Base-by-base conservation (phyloP, 2,329 filamentous ascomycete genomes). In the Dryadomyces sulphureus region DNA sequence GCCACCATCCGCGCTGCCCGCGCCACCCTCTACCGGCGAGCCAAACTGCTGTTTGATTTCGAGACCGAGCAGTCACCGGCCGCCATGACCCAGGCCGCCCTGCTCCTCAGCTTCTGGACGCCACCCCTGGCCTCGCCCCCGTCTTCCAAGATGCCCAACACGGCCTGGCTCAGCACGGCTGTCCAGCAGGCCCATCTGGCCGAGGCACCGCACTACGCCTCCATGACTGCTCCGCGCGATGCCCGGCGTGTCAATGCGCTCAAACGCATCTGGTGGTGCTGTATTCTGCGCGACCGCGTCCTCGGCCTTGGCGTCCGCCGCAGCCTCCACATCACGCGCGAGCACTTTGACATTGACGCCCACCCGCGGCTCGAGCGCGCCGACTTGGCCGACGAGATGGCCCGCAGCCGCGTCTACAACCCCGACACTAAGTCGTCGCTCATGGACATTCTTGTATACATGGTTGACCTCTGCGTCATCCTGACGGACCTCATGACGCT, bases 221-320 rank as follows among this genome's bases (percentile, higher is more conserved):
- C 45, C 16, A n/a, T 48, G 24, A 20, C 47, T 24, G 32, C 45
- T 2, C 20, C 24, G 7, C 22, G 36, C 20, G 40, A 45, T 16
- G 14, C 21, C 36, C 64, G 46, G 61, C 63, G 49, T 57, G 51
- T 47, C 42, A 49, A 49, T 25, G 35, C 62, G 7, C 61, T 68
- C 27, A 75, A 73, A 55, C 60, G 70, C 2, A 56, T 75, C 7
- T 74, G 70, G 70, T 75, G 71, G 70, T 70, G 68, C 48, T 72
- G 70, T 48, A 60, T 75, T 36, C 60, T 74, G 5, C 66, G 72
- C 11, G 71, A 74, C 53, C 63, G 69, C 35, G 67, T 70, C 17
- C 52, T 75, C 22, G 62, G 65, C 4, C 59, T 75, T 8, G 65
- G 69, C 4, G 62, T 73, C 49, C 63, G 70, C n/a, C 63, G 69